Percentiles rank a stretch among this genome's conserved stretches.
Conservation (phyloP, 495 filamentous ascomycete genomes). For the Penicillium dipodomyicola region DNA sequence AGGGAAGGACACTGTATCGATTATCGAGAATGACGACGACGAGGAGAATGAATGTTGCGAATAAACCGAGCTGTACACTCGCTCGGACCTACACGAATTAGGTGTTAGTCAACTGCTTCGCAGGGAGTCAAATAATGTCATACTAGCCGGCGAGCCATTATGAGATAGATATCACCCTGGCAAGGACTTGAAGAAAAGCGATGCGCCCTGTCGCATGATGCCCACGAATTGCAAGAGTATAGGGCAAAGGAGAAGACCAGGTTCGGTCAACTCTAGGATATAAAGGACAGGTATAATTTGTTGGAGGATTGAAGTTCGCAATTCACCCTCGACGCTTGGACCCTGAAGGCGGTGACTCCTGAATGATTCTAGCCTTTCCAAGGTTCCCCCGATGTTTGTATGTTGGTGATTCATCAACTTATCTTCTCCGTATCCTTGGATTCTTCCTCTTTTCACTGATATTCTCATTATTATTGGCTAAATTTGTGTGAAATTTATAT, state of each 20-base stretch:
- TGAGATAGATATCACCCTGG: constrained; percentile 34
- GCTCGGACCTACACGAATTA: constrained; percentile 62
- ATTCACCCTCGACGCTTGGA: constrained; percentile 20
- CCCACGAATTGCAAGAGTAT: constrained; percentile 9
- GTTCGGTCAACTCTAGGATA: constrained; percentile 23
- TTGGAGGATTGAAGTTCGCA: constrained; percentile 15
- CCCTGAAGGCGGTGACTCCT: constrained; percentile 22
- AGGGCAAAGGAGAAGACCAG: constrained; percentile 30
- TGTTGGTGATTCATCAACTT: not conserved
- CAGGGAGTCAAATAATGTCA: constrained; percentile 9
- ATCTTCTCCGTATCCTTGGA: not conserved
- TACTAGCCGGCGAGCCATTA: constrained; percentile 52
- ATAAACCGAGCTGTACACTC: constrained; percentile 70
- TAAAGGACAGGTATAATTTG: constrained; percentile 18
- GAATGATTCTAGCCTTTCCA: not conserved
- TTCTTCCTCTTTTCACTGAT: not conserved
- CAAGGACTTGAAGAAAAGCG: constrained; percentile 32
- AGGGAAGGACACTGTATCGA: constrained; percentile 77
- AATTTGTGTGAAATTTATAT: not conserved
- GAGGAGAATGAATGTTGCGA: constrained; percentile 64
- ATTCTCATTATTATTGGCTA: constrained; percentile 1
- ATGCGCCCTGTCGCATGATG: constrained; percentile 30
- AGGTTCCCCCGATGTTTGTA: not conserved
- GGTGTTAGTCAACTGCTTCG: constrained; percentile 12
- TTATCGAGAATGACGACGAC: constrained; percentile 76